These are phyloP conservation scores for Aurinia saxatilis DNA, from an alignment of 345 rosid genomes.

Conservation along the genomic window DNA sequence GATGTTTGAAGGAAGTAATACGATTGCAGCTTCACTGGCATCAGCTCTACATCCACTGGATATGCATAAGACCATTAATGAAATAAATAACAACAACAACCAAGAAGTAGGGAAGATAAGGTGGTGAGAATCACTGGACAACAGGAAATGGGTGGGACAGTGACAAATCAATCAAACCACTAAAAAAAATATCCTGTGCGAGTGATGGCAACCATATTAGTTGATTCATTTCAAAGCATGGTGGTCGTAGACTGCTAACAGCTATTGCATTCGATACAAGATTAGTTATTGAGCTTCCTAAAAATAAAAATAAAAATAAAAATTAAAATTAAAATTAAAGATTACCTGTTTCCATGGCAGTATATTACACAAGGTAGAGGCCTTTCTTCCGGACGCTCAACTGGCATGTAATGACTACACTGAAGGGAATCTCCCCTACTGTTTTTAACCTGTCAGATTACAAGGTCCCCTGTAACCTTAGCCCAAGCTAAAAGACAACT, in stretches of 20 bases:
- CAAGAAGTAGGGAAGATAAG: background rate
- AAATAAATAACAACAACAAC: background rate
- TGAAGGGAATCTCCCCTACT: conserved; percentile 61
- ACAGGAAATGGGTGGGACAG: no score
- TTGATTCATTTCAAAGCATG: no score
- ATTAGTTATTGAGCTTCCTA: background rate
- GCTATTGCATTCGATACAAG: background rate
- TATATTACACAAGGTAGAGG: conserved; percentile 90
- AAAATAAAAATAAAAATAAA: no score
- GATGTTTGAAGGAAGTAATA: conserved; percentile 82
- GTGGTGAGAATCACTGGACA: background rate
- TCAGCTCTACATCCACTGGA: conserved; percentile 33
- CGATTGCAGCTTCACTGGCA: conserved; percentile 60
- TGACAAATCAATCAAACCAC: no score
- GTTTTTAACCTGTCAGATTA: conserved; percentile 63
- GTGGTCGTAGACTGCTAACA: background rate
- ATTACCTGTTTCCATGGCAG: conserved; percentile 94
- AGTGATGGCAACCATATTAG: no score
- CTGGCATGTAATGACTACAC: conserved; percentile 88
- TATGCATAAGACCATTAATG: background rate
- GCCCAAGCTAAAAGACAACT: no score
- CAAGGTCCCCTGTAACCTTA: no score
- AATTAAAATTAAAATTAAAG: background rate
- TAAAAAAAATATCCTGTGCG: no score
- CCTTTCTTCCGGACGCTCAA: conserved; percentile 57